A percentile compares a stretch with the other conserved stretches of the same genome.
These are phyloP conservation scores for Dryadomyces quercus-mongolicae DNA, from an alignment of 2,329 filamentous ascomycete genomes.

Conservation along the genomic window DNA sequence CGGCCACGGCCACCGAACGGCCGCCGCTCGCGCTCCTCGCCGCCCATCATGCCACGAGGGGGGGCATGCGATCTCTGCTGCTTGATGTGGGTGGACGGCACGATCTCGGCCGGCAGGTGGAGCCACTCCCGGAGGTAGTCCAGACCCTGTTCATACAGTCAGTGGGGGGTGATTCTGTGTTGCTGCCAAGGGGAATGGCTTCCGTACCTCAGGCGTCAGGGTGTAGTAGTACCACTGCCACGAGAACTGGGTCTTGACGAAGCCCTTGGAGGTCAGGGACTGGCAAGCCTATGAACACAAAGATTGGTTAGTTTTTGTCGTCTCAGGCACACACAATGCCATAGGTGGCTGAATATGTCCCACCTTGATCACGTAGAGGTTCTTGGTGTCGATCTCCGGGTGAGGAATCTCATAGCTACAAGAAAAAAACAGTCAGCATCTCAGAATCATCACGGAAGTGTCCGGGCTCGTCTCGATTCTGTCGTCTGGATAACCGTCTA, in stretches of 20 bases:
- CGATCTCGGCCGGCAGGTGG: conserved; percentile 98
- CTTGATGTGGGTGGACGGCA: conserved; percentile 99
- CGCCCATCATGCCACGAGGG: conserved; percentile 96
- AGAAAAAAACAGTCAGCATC: neutral
- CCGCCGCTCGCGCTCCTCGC: conserved; percentile 69
- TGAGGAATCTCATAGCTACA: conserved; percentile 37
- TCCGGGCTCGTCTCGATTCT: neutral
- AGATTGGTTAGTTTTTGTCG: neutral
- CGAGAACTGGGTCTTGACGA: conserved; percentile 98
- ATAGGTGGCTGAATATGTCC: neutral
- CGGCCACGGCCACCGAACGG: conserved; percentile 73
- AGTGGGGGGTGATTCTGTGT: neutral
- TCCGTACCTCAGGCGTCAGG: conserved; percentile 34
- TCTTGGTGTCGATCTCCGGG: conserved; percentile 97
- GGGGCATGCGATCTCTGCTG: conserved; percentile 97
- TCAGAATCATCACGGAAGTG: too few relatives aligned
- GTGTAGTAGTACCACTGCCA: conserved; percentile 99
- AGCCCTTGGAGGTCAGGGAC: conserved; percentile 95
- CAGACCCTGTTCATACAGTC: conserved; percentile 55
- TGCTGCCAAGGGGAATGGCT: too few relatives aligned
- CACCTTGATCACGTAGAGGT: conserved; percentile 93
- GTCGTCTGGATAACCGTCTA: neutral
- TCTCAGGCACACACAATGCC: too few relatives aligned
- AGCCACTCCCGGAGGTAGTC: conserved; percentile 99
- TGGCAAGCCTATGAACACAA: conserved; percentile 52